A percentile compares a stretch with the other conserved stretches of the same genome.
These are phyloP conservation scores for Candida takata DNA, from an alignment of 805 yeast genomes.

Conservation along the genomic window DNA sequence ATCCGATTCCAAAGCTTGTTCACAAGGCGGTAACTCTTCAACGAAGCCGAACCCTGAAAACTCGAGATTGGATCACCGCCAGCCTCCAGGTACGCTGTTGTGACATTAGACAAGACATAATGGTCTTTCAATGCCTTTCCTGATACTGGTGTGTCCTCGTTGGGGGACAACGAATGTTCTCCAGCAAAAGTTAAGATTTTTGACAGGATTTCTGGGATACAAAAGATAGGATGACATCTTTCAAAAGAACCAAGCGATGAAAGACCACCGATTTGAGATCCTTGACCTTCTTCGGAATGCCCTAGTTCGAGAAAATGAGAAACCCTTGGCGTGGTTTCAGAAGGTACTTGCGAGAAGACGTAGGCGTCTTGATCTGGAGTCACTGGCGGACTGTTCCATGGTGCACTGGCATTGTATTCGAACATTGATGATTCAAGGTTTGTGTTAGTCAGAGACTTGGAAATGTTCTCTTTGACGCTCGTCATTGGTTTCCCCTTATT, in stretches of 20 bases:
- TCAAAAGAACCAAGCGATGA: neutral
- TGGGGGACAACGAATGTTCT: slow-evolving; percentile 46
- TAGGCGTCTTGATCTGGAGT: slow-evolving; percentile 2
- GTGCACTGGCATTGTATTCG: slow-evolving; percentile 3
- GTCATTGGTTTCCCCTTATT: slow-evolving; percentile 15
- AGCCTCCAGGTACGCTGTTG: slow-evolving; percentile 30
- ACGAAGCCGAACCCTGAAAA: slow-evolving; percentile 19
- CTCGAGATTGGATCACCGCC: slow-evolving; percentile 18
- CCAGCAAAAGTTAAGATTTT: slow-evolving; percentile 59
- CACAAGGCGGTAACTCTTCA: slow-evolving; percentile 62
- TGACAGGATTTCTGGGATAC: slow-evolving; percentile 68
- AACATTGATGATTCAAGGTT: slow-evolving; percentile 12
- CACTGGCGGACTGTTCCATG: slow-evolving; percentile 4
- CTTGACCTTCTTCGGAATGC: too few species aligned
- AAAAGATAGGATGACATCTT: slow-evolving; percentile 39
- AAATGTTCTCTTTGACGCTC: slow-evolving; percentile 19
- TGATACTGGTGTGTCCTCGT: slow-evolving; percentile 51
- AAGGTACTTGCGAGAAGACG: slow-evolving; percentile 4
- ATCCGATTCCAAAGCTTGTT: slow-evolving; percentile 58
- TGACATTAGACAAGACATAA: slow-evolving; percentile 56
- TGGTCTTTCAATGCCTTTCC: slow-evolving; percentile 61
- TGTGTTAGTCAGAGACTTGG: slow-evolving; percentile 3
- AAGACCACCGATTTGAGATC: too few species aligned
- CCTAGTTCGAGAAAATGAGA: slow-evolving; percentile 2
- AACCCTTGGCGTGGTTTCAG: too few species aligned